Evolutionary conservation across 495 filamentous ascomycete species (phyloP).

Genomic region (Hypoxylon lenormandii): DNA sequence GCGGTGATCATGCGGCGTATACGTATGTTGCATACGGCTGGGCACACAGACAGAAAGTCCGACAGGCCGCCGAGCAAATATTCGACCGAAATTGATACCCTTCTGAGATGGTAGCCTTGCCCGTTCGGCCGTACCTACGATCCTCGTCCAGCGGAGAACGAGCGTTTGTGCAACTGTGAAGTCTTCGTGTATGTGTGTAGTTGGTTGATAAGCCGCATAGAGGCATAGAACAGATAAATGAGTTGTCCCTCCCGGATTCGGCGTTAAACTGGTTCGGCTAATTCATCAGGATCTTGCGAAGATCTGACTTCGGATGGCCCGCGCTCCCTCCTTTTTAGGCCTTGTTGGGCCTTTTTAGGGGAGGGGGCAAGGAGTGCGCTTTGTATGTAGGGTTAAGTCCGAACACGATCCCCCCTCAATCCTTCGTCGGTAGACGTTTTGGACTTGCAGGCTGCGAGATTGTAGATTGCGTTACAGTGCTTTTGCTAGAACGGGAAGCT

Average conservation of each 20-base stretch:
- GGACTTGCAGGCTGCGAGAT: conserved; percentile 33
- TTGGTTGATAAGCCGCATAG: conserved; percentile 5
- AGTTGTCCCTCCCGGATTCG: conserved; percentile 3
- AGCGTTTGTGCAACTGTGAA: conserved; percentile 19
- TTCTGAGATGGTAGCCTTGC: conserved; percentile 15
- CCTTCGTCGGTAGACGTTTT: conserved; percentile 14
- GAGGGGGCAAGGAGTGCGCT: too few species aligned
- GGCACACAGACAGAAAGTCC: conserved; percentile 18
- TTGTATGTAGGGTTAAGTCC: conserved; percentile 26
- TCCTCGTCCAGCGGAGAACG: conserved; percentile 8
- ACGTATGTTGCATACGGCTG: conserved; percentile 9
- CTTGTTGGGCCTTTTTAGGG: too few species aligned
- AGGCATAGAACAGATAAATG: neutral
- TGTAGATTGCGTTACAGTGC: conserved; percentile 14
- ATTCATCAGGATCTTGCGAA: conserved; percentile 37
- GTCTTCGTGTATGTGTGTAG: neutral
- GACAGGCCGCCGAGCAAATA: conserved; percentile 35
- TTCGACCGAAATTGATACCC: conserved; percentile 12
- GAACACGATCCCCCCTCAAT: neutral
- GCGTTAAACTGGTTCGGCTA: conserved; percentile 41
- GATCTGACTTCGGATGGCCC: conserved; percentile 34
- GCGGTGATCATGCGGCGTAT: conserved; percentile 25
- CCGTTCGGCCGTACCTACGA: conserved; percentile 22
- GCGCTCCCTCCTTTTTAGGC: conserved; percentile 20
- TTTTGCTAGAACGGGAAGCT: conserved; percentile 1